These are phyloP conservation scores for Phialophora chinensis DNA, from an alignment of 2,329 filamentous ascomycete species.

Conservation along the genomic window DNA sequence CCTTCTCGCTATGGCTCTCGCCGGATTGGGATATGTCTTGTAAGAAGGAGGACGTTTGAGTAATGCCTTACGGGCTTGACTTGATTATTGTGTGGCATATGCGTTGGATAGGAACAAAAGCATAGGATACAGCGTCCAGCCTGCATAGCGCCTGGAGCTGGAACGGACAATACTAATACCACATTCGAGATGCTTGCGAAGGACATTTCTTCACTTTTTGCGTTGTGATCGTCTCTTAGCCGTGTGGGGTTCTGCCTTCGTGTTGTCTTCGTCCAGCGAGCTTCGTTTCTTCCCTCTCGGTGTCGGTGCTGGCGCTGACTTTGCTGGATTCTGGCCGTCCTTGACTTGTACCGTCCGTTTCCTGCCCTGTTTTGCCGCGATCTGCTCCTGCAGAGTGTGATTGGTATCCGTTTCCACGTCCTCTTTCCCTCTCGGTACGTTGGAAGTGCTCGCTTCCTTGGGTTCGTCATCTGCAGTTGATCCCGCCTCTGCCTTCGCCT, in stretches of 20 bases:
- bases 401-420: background rate
- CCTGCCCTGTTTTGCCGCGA: slow-evolving; percentile 1
- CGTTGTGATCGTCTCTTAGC: slow-evolving; percentile 29
- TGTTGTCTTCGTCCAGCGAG: slow-evolving; percentile 4
- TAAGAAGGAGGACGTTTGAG: slow-evolving; percentile 11
- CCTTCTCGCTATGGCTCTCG: slow-evolving; percentile 40
- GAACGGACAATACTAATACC: slow-evolving; percentile 3
- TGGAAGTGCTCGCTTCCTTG: background rate
- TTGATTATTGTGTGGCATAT: background rate
- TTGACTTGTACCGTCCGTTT: background rate
- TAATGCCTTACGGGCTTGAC: background rate
- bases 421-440: slow-evolving; percentile 1
- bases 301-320: background rate
- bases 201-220: slow-evolving; percentile 9
- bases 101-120: background rate
- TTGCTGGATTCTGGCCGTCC: background rate
- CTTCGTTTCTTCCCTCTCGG: slow-evolving; percentile 16
- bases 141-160: background rate
- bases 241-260: slow-evolving; percentile 3
- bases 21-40: slow-evolving; percentile 30
- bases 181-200: background rate
- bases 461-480: background rate
- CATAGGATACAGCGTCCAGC: background rate
- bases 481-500: background rate
- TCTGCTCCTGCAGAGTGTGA: background rate